Percentiles rank a stretch among this genome's conserved stretches.
phyloP scores from a whole-genome alignment of 2,329 filamentous ascomycete genomes.

The Cladosporium sp. region DNA sequence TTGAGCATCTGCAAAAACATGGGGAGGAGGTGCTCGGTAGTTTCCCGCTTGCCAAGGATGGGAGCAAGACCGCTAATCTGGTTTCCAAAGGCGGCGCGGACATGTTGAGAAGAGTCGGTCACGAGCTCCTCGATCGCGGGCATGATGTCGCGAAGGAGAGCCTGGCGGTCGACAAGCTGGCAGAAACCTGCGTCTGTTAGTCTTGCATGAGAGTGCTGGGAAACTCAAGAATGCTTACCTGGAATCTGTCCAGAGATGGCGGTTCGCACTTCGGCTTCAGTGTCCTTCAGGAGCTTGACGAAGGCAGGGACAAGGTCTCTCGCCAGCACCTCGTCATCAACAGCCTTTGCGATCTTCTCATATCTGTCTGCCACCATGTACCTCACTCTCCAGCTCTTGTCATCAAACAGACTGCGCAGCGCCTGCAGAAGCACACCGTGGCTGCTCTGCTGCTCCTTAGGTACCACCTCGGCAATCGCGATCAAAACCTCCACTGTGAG shows the following conservation, averaged over 20 bases:
- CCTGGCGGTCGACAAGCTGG: conserved; percentile 77
- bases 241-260: conserved; percentile 97
- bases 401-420: conserved; percentile 88
- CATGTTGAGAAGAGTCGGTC: conserved; percentile 93
- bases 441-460: conserved; percentile 96
- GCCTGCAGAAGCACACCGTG: conserved; percentile 90
- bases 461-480: conserved; percentile 92
- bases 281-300: conserved; percentile 96
- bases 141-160: conserved; percentile 94
- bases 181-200: conserved; percentile 69
- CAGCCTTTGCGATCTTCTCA: conserved; percentile 98
- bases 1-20: conserved; percentile 99
- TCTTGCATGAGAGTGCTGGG: background rate
- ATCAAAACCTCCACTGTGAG: conserved; percentile 96
- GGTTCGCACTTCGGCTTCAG: conserved; percentile 94
- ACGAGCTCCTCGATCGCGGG: conserved; percentile 93
- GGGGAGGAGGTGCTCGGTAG: conserved; percentile 90
- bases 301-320: conserved; percentile 94
- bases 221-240: conserved; percentile 42
- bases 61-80: conserved; percentile 96
- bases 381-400: conserved; percentile 98
- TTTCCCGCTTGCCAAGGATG: conserved; percentile 98
- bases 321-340: conserved; percentile 93
- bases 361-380: conserved; percentile 99
- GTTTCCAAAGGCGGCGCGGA: conserved; percentile 88